Evolutionary conservation across 345 rosid species (phyloP).

Genomic region (Ceriops tagal): DNA sequence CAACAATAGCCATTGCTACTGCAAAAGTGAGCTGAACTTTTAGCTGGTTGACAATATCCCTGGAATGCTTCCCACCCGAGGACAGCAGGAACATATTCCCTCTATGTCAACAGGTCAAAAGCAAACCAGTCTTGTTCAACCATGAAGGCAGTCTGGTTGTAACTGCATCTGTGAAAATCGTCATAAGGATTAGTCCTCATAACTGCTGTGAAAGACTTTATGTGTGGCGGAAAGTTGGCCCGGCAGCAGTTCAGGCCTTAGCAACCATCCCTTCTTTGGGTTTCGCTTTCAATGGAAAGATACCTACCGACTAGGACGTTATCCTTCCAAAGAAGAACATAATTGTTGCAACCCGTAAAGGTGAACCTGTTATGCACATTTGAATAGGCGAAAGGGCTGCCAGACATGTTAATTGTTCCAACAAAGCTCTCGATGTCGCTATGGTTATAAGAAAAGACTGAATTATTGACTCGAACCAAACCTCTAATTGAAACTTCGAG

Average conservation of each 20-base stretch:
- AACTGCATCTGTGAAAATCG: neutral
- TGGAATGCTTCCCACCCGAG: neutral
- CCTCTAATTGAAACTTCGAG: neutral
- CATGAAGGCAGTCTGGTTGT: neutral
- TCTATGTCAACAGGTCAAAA: neutral
- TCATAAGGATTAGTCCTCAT: neutral
- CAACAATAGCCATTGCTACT: neutral
- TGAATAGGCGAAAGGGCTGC: conserved; percentile 9
- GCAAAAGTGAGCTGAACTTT: neutral
- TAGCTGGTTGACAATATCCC: neutral
- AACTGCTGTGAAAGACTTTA: neutral
- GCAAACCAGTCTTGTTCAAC: neutral
- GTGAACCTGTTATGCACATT: neutral
- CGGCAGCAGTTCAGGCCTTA: conserved; percentile 16
- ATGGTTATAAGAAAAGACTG: neutral
- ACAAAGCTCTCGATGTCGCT: neutral
- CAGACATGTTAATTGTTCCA: neutral
- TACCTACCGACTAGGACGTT: neutral
- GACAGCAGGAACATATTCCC: neutral
- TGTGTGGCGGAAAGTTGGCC: conserved; percentile 6
- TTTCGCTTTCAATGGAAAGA: neutral
- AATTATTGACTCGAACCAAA: neutral
- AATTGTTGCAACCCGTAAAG: conserved; percentile 10
- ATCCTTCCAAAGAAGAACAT: neutral
- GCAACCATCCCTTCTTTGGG: neutral